phyloP scores from a whole-genome alignment of 768 basidiomycete genomes.

The Pholiota conissans region DNA sequence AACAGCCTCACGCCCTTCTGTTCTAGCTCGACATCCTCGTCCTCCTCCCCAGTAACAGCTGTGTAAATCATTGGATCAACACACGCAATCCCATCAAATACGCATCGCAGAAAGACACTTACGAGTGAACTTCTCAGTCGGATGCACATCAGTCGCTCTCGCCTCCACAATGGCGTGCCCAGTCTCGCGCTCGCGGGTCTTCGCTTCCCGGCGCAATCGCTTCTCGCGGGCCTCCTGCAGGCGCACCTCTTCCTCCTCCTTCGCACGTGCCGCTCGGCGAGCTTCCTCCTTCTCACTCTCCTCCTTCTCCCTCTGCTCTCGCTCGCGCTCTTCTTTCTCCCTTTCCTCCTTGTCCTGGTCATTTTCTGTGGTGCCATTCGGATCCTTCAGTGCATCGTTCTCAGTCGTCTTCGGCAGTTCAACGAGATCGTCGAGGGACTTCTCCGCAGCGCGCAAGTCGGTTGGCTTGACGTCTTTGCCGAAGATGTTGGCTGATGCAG shows the following conservation, averaged over 20 bases:
- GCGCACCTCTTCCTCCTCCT: neutral
- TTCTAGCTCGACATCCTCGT: constrained; percentile 55
- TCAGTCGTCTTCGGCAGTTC: neutral
- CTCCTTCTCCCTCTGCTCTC: neutral
- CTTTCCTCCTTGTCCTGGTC: neutral
- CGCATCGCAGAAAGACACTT: too few species aligned
- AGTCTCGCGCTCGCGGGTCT: neutral
- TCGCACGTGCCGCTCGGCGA: neutral
- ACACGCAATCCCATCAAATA: too few species aligned
- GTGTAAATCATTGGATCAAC: neutral
- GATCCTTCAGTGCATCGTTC: neutral
- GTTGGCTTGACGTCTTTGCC: neutral
- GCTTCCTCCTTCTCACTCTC: neutral
- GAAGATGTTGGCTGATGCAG: neutral
- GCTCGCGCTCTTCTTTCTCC: neutral
- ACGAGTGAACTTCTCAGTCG: constrained; percentile 21
- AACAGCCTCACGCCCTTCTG: constrained; percentile 64
- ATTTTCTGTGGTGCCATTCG: neutral
- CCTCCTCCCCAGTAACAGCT: constrained; percentile 67
- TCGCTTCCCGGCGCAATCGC: neutral
- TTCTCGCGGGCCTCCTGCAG: constrained; percentile 3
- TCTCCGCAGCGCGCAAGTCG: neutral
- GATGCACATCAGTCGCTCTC: constrained; percentile 10
- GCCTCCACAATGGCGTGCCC: constrained; percentile 9
- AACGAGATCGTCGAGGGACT: neutral